phyloP scores from a whole-genome alignment of 257 asterid genomes.

The Capsicum rhomboideum region DNA sequence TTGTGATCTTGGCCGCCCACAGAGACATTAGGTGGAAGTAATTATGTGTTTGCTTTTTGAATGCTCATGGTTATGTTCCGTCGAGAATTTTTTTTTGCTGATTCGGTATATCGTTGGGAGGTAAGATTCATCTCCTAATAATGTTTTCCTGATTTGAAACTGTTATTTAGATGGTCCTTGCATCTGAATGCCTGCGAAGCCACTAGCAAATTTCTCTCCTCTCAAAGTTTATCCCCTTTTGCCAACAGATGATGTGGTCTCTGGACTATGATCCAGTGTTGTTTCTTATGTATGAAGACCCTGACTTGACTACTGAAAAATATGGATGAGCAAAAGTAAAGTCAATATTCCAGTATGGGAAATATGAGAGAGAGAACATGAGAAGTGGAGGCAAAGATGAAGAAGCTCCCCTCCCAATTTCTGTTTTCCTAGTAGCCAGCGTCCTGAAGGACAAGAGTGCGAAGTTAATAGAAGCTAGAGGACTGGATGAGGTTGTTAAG shows the following conservation, averaged over 20 bases:
- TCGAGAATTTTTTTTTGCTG: slow-evolving; percentile 85
- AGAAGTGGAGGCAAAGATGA: no score
- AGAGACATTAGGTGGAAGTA: slow-evolving; percentile 85
- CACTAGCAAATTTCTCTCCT: no score
- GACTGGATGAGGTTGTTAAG: slow-evolving; percentile 85
- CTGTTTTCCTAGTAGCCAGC: slow-evolving; percentile 91
- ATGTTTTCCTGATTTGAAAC: background rate
- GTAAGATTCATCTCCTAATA: slow-evolving; percentile 21
- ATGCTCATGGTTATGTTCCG: slow-evolving; percentile 97
- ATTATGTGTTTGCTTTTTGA: slow-evolving; percentile 82
- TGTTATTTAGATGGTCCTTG: background rate
- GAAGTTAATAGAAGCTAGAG: slow-evolving; percentile 74
- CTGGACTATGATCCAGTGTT: slow-evolving; percentile 72
- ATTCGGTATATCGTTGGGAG: slow-evolving; percentile 93
- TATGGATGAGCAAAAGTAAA: slow-evolving; percentile 44
- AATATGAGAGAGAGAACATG: slow-evolving; percentile 63
- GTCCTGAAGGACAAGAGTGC: slow-evolving; percentile 69
- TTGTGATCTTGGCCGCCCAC: slow-evolving; percentile 23
- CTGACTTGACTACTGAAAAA: slow-evolving; percentile 31
- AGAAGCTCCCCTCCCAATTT: no score
- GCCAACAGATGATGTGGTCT: slow-evolving; percentile 92
- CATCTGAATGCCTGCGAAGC: background rate
- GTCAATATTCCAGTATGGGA: slow-evolving; percentile 56
- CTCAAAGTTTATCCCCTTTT: no score
- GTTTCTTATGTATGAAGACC: slow-evolving; percentile 45